Evolutionary conservation across 2,329 filamentous ascomycete species (phyloP).

Genomic region (Orbilia oligospora): DNA sequence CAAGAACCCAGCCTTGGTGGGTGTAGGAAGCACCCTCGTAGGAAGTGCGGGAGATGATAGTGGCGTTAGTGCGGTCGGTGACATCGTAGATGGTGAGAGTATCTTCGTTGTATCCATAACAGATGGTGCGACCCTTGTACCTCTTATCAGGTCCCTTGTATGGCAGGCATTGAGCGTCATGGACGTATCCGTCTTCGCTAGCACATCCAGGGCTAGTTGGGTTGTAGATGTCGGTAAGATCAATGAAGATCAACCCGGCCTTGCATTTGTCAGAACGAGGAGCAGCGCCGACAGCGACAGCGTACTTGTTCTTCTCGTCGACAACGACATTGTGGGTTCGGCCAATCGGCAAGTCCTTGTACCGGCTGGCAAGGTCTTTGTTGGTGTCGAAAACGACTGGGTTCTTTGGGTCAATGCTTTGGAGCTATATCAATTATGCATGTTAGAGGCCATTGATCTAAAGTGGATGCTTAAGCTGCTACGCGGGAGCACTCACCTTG

Average conservation of each 20-base stretch:
- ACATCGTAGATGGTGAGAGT: slow-evolving; percentile 68
- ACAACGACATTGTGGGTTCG: slow-evolving; percentile 69
- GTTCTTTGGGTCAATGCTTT: slow-evolving; percentile 68
- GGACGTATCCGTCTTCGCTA: slow-evolving; percentile 73
- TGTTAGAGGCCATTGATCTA: slow-evolving; percentile 1
- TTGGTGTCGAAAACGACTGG: slow-evolving; percentile 68
- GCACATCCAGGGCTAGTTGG: slow-evolving; percentile 72
- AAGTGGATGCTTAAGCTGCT: neutral
- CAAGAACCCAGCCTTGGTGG: slow-evolving; percentile 73
- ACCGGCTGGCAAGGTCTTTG: slow-evolving; percentile 68
- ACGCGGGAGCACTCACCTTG: slow-evolving; percentile 50
- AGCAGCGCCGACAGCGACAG: slow-evolving; percentile 67
- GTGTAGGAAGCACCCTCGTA: slow-evolving; percentile 75
- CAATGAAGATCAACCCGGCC: slow-evolving; percentile 74
- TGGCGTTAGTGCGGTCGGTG: slow-evolving; percentile 69
- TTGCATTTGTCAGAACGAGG: slow-evolving; percentile 68
- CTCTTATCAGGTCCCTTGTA: slow-evolving; percentile 64
- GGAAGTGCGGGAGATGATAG: slow-evolving; percentile 71
- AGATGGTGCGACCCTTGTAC: slow-evolving; percentile 63
- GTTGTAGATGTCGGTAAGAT: slow-evolving; percentile 72
- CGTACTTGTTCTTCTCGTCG: slow-evolving; percentile 69
- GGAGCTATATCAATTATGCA: slow-evolving; percentile 67
- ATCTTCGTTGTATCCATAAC: slow-evolving; percentile 64
- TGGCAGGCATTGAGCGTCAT: slow-evolving; percentile 74
- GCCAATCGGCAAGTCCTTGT: slow-evolving; percentile 61